A percentile compares a stretch with the other conserved stretches of the same genome.
Conservation (phyloP, 2,329 filamentous ascomycete species). For the Colletotrichum sp. region DNA sequence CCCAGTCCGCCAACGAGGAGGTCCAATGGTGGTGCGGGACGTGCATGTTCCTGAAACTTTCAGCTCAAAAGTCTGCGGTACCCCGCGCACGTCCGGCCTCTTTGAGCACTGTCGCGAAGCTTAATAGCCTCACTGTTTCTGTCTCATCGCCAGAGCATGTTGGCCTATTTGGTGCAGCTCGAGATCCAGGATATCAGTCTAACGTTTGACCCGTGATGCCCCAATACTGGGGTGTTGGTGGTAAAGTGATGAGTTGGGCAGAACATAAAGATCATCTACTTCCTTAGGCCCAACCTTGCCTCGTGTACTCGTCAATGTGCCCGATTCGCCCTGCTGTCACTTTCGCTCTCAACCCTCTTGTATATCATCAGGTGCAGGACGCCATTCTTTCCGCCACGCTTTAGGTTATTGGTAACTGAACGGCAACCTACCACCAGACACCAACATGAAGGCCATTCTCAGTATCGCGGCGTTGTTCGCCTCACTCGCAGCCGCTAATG, state of each 20-base stretch:
- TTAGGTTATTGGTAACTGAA: not conserved
- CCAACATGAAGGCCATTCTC: constrained; percentile 1
- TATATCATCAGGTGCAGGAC: not conserved
- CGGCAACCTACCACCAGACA: too few relatives aligned
- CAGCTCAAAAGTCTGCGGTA: not conserved
- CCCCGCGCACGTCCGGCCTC: constrained; percentile 3
- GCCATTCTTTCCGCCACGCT: not conserved
- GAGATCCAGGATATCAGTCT: not conserved
- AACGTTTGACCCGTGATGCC: not conserved
- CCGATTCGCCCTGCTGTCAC: not conserved
- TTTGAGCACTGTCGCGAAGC: not conserved
- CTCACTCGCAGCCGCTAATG: not conserved
- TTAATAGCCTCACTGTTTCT: constrained; percentile 2
- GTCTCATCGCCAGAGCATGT: constrained; percentile 12
- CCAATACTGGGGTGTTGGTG: not conserved
- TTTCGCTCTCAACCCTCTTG: too few relatives aligned
- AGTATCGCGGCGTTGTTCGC: not conserved
- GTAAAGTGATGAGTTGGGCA: not conserved
- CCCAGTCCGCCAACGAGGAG: not conserved
- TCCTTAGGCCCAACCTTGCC: not conserved
- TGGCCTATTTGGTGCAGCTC: not conserved
- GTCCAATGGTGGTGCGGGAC: not conserved
- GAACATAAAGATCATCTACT: not conserved
- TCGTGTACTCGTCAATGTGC: not conserved
- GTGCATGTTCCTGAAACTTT: constrained; percentile 8